phyloP scores from a whole-genome alignment of 176 grass and related monocot genomes.

The Dactylis glomerata region DNA sequence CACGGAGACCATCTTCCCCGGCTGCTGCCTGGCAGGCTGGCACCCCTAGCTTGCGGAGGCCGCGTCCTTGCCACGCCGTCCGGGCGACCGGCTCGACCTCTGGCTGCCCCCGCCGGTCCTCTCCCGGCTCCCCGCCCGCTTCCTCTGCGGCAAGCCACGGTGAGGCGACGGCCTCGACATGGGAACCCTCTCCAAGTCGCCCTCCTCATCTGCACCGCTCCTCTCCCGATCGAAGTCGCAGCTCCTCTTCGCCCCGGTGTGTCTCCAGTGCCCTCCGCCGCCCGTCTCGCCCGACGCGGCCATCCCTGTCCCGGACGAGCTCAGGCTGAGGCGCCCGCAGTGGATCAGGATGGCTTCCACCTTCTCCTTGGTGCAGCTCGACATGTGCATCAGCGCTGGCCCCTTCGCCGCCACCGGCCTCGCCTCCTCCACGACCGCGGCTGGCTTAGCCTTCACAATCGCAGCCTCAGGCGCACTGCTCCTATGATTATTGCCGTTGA shows the following conservation, averaged over 20 bases:
- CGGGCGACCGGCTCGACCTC: constrained; percentile 73
- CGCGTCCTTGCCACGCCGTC: constrained; percentile 38
- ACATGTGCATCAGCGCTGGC: constrained; percentile 47
- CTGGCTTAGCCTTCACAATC: no score
- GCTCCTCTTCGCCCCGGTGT: constrained; percentile 81
- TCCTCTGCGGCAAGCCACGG: constrained; percentile 63
- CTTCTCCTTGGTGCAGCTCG: constrained; percentile 93
- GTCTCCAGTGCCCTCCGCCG: constrained; percentile 40
- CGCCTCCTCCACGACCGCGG: constrained; percentile 42
- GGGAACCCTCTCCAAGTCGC: constrained; percentile 35
- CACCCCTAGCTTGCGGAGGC: neutral
- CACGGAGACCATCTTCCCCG: constrained; percentile 85
- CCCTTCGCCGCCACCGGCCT: neutral
- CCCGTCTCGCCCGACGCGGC: constrained; percentile 30
- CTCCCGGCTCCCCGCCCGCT: constrained; percentile 74
- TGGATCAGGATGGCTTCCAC: constrained; percentile 86
- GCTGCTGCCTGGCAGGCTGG: constrained; percentile 45
- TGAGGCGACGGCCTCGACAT: constrained; percentile 62
- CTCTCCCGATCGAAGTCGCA: constrained; percentile 76
- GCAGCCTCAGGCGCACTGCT: no score
- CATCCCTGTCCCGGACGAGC: constrained; percentile 70
- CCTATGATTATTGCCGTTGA: no score
- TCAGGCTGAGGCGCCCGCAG: constrained; percentile 83
- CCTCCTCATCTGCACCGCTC: constrained; percentile 37
- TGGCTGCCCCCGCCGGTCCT: constrained; percentile 45